Evolutionary conservation across 805 yeast species (phyloP), one percentile per base, ranked within the genome.

Genomic region (Yamadazyma kitorensis): DNA sequence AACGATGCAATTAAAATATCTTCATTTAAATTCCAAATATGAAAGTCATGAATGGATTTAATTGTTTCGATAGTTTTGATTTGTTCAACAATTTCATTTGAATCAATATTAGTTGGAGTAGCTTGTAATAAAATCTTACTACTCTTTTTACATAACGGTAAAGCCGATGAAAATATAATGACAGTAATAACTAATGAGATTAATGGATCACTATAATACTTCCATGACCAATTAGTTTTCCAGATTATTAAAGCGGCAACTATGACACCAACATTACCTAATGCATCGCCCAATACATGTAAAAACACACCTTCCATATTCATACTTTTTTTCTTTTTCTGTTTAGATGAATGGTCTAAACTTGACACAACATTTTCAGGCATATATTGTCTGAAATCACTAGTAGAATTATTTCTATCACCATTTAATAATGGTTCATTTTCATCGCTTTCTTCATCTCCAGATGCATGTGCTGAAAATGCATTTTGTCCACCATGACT

Each of bases 291-390:
- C 48, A 93, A 43, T 9, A 93, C 98, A 54, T 91, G 98, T 52
- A 91, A 69, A 54, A 86, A 93, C 3, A 91, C 97, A 44, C 98
- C 98, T 51, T 86, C 89, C 97, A 91, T 91, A 61, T 93, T 91
- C 67, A 91, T 68, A n/a, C 96, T 85, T 53, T 74, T 78, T 20
- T 59, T 49, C 40, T 67, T 58, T 29, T 39, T 42, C 13, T 65
- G 55, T 7, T 64, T 52, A 6, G 17, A 20, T 6, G 24, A 14
- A 16, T 26, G 27, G 33, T 57, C 56, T 31, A 55, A 57, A 24
- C 64, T 52, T 11, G 58, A 64, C 20, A 74, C 77, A 14, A 74
- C 68, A 21, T 54, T 59, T 29, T 66, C 75, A 0, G 80, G 80
- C 40, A 74, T 52, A 37, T 61, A 55, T n/a, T 59, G 57, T 15